Conservation (phyloP, 805 yeast species). For the Metschnikowia koreensis region DNA sequence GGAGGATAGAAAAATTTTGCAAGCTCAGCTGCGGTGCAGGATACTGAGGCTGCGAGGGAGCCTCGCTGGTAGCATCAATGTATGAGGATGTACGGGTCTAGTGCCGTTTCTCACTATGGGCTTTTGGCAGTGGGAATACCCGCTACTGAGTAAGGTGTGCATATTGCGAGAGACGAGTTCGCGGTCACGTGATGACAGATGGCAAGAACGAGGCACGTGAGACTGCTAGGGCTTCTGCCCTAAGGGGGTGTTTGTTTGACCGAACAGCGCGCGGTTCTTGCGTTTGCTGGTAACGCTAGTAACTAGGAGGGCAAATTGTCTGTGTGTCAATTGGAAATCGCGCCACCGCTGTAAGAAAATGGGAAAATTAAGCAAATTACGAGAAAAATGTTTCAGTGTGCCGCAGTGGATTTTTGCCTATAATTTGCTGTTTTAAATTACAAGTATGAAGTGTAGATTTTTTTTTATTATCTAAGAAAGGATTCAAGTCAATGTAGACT, state of each 20-base stretch:
- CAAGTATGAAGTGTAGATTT: too few species aligned
- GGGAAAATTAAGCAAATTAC: too few species aligned
- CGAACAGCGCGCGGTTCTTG: too few species aligned
- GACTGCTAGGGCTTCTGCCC: not conserved
- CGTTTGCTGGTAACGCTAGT: too few species aligned
- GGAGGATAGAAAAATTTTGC: conserved; percentile 16
- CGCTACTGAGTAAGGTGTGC: not conserved
- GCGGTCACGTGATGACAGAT: not conserved
- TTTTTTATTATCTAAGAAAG: too few species aligned
- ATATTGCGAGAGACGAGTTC: not conserved
- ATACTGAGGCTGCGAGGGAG: not conserved
- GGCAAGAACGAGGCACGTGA: not conserved
- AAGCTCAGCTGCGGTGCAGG: conserved; percentile 13
- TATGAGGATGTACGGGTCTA: conserved; percentile 13
- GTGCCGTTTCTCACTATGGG: not conserved
- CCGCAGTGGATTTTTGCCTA: too few species aligned
- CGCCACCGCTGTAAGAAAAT: too few species aligned
- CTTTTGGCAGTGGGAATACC: not conserved
- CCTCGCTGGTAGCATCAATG: not conserved
- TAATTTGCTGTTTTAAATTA: too few species aligned
- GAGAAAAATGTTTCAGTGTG: too few species aligned
- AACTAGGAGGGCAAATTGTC: too few species aligned
- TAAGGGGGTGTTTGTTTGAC: not conserved
- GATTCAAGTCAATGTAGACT: too few species aligned
- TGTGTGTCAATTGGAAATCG: too few species aligned